A percentile compares a stretch with the other conserved stretches of the same genome.
These are phyloP conservation scores for Leucaena leucocephala DNA, from an alignment of 306 rosid species.

Conservation along the genomic window DNA sequence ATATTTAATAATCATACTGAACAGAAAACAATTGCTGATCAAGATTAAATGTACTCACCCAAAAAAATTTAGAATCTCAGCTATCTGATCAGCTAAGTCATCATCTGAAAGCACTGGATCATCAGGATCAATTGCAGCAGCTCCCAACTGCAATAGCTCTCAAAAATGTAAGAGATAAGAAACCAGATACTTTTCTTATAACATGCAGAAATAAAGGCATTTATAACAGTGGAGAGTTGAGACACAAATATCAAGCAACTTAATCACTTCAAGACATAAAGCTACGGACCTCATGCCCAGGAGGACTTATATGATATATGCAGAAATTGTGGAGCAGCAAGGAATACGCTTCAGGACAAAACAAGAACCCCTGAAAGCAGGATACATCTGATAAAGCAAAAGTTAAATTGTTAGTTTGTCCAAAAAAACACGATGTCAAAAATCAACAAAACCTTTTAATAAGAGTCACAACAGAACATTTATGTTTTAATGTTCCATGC, in stretches of 20 bases:
- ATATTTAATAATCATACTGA: constrained; percentile 12
- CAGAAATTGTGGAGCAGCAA: constrained; percentile 95
- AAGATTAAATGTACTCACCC: constrained; percentile 58
- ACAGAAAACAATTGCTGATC: constrained; percentile 8
- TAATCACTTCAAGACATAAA: constrained; percentile 37
- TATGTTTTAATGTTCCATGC: neutral
- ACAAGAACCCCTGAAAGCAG: constrained; percentile 93
- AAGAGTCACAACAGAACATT: neutral
- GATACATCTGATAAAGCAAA: constrained; percentile 78
- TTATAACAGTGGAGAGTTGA: constrained; percentile 7
- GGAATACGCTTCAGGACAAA: constrained; percentile 91
- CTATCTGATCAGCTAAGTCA: constrained; percentile 96
- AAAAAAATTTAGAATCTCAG: constrained; percentile 85
- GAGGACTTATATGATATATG: constrained; percentile 96
- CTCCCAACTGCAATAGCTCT: constrained; percentile 91
- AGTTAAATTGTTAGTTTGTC: constrained; percentile 36
- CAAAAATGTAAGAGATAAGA: constrained; percentile 61
- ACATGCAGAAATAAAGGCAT: constrained; percentile 26
- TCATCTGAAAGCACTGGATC: constrained; percentile 74
- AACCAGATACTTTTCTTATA: constrained; percentile 38
- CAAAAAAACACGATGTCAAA: constrained; percentile 13
- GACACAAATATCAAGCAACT: constrained; percentile 31
- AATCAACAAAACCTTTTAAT: constrained; percentile 1
- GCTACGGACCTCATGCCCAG: constrained; percentile 93
- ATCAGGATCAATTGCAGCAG: constrained; percentile 66